Base-by-base conservation (phyloP, 108 stramenopile genomes). In the Pseudonitzschia multistriata region DNA sequence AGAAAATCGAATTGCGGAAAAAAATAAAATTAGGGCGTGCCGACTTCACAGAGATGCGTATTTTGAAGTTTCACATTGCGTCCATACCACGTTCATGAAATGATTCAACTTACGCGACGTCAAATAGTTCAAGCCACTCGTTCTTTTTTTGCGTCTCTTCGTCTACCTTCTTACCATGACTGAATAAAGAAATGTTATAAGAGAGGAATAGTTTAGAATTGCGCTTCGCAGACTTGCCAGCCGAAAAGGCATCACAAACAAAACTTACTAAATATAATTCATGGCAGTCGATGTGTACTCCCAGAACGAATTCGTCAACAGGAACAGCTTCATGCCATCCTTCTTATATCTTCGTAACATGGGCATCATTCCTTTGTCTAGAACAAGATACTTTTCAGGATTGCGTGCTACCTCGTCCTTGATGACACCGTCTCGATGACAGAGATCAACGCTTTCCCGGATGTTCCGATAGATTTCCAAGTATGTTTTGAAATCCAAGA, bases 361-460 rank as follows among this genome's bases (percentile, higher is more conserved):
- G 47, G 94, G 92, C 30, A 97, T 71, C 79, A 96, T 71, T 24
- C 82, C 79, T 53, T 91, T 76, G 67, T 98, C 97, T 33, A 88
- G 74, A 1, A 97, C 86, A 70, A 98, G 82, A 75, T 97, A 98
- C 57, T 81, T 81, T 52, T 59, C 57, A 13, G 95, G 96, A 80
- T 95, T 79, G 13, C 71, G 62, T 10, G 90, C 90, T 19, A 96
- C 95, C 57, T 90, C 87, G 76, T 98, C 95, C 77, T 98, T 98
- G 66, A 98, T 98, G 61, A 93, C 94, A 33, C 97, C 97, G 80
- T 98, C 97, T 27, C 96, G 81, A 71, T 98, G 97, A 68, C 97
- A 98, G 25, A 98, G 68, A 72, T 98, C 97, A 0, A 98, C 96
- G 71, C 90, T 88, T 60, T 89, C 86, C 49, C 96, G 78, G 21